phyloP scores from a whole-genome alignment of 2,329 filamentous ascomycete genomes.

The Fusarium luffae region DNA sequence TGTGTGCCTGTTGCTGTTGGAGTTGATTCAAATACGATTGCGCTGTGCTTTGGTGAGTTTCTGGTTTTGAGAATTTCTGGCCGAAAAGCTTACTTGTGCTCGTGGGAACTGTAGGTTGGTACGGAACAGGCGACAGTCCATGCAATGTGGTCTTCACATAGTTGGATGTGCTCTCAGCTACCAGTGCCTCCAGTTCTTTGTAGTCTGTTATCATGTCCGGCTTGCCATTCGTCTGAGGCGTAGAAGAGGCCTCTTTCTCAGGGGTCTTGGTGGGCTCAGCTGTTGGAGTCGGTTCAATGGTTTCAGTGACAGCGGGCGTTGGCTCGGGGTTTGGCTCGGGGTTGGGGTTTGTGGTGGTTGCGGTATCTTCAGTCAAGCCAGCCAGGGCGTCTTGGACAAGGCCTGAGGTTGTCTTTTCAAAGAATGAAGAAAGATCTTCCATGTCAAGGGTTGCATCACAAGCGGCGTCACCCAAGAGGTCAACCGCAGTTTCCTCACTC shows the following conservation, averaged over 20 bases:
- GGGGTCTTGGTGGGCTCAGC: slow-evolving; percentile 43
- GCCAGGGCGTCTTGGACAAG: slow-evolving; percentile 56
- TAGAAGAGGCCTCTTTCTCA: slow-evolving; percentile 36
- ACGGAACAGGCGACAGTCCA: slow-evolving; percentile 56
- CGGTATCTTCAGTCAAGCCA: slow-evolving; percentile 48
- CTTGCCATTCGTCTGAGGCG: slow-evolving; percentile 47
- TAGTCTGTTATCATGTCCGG: slow-evolving; percentile 53
- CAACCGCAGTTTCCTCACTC: slow-evolving; percentile 42
- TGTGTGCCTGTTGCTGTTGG: slow-evolving; percentile 53
- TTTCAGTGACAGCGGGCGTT: slow-evolving; percentile 31
- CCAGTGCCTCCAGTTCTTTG: slow-evolving; percentile 57
- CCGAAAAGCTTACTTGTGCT: slow-evolving; percentile 50
- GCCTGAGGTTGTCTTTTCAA: slow-evolving; percentile 56
- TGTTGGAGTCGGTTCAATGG: slow-evolving; percentile 27
- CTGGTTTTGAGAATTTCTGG: not conserved
- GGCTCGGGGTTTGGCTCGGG: slow-evolving; percentile 37
- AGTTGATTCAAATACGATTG: slow-evolving; percentile 54
- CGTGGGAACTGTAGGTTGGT: slow-evolving; percentile 56
- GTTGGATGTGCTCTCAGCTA: slow-evolving; percentile 58
- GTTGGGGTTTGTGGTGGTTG: not conserved
- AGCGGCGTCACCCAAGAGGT: slow-evolving; percentile 43
- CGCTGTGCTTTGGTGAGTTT: slow-evolving; percentile 49
- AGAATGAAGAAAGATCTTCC: slow-evolving; percentile 56
- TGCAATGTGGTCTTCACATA: slow-evolving; percentile 59
- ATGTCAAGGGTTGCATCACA: slow-evolving; percentile 52